A percentile compares a stretch with the other conserved stretches of the same genome.
phyloP scores from a whole-genome alignment of 1,284 basidiomycete genomes.

The Fomitopsis schrenkii region DNA sequence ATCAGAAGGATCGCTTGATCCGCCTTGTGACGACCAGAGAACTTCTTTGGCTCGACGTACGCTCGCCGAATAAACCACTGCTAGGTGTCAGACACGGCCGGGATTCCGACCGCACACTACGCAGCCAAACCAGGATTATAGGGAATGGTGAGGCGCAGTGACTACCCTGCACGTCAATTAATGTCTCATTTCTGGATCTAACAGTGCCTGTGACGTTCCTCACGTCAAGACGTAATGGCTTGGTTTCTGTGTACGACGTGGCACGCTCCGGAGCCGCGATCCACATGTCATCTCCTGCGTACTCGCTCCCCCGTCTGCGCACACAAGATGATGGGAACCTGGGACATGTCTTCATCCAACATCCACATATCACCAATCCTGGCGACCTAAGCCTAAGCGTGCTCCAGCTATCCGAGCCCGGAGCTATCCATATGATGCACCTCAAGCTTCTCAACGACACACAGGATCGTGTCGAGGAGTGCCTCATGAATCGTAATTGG shows the following conservation, averaged over 20 bases:
- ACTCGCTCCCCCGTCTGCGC: conserved; percentile 34
- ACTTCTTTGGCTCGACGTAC: conserved; percentile 64
- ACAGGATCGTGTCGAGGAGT: neutral
- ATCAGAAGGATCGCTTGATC: conserved; percentile 37
- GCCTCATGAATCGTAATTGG: conserved; percentile 6
- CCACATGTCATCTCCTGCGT: conserved; percentile 41
- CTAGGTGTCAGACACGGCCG: conserved; percentile 59
- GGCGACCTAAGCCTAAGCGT: conserved; percentile 34
- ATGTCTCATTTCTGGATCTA: neutral
- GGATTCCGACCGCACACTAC: conserved; percentile 54
- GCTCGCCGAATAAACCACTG: conserved; percentile 50
- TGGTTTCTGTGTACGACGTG: conserved; percentile 63
- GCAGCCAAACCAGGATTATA: conserved; percentile 34
- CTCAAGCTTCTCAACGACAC: conserved; percentile 22
- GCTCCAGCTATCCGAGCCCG: conserved; percentile 44
- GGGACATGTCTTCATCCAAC: conserved; percentile 43
- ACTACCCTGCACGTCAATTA: neutral
- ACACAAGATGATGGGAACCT: conserved; percentile 28
- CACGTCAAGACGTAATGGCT: conserved; percentile 49
- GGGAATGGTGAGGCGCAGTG: conserved; percentile 30
- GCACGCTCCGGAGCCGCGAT: conserved; percentile 38
- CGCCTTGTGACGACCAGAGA: conserved; percentile 55
- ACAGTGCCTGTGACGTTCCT: conserved; percentile 46
- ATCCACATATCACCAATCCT: conserved; percentile 25
- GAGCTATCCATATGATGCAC: conserved; percentile 43